Percentiles rank a stretch among this genome's conserved stretches.
Conservation (phyloP, 768 basidiomycete genomes). For the Ramaria sp. region DNA sequence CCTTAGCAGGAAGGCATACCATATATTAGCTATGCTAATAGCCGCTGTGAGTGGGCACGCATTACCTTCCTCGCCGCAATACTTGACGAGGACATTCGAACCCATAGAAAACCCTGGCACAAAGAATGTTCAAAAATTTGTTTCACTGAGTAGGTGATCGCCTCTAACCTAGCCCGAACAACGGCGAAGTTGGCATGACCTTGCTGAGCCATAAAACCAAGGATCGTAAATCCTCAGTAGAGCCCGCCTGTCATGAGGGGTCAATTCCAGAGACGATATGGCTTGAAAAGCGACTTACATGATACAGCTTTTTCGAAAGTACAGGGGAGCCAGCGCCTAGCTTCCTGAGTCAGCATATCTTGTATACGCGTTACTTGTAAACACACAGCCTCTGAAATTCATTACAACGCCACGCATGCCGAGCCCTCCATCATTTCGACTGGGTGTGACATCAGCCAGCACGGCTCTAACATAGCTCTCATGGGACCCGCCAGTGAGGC, state of each 20-base stretch:
- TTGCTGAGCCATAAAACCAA: conserved; percentile 14
- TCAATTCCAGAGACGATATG: neutral
- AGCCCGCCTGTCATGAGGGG: conserved; percentile 12
- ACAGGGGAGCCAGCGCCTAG: conserved; percentile 13
- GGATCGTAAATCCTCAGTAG: conserved; percentile 15
- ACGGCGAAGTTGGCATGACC: conserved; percentile 14
- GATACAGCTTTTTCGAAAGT: conserved; percentile 14
- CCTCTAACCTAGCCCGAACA: conserved; percentile 13
- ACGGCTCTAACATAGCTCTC: conserved; percentile 16
- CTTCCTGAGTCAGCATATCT: neutral
- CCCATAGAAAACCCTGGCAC: conserved; percentile 17
- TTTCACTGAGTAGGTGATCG: neutral
- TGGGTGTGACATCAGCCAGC: conserved; percentile 8
- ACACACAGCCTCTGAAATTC: conserved; percentile 16
- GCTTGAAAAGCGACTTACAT: conserved; percentile 10
- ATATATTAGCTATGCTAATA: conserved; percentile 16
- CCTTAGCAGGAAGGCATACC: neutral
- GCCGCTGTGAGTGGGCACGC: conserved; percentile 13
- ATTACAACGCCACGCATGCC: conserved; percentile 15
- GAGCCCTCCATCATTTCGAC: conserved; percentile 9
- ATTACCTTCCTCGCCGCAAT: conserved; percentile 17
- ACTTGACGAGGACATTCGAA: conserved; percentile 16
- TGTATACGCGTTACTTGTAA: neutral
- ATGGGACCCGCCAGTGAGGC: conserved; percentile 18
- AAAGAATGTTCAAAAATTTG: neutral